A percentile compares a stretch with the other conserved stretches of the same genome.
These are phyloP conservation scores for Chytriomyces sp. DNA, from an alignment of 192 early-diverging fungal genomes.

Conservation along the genomic window DNA sequence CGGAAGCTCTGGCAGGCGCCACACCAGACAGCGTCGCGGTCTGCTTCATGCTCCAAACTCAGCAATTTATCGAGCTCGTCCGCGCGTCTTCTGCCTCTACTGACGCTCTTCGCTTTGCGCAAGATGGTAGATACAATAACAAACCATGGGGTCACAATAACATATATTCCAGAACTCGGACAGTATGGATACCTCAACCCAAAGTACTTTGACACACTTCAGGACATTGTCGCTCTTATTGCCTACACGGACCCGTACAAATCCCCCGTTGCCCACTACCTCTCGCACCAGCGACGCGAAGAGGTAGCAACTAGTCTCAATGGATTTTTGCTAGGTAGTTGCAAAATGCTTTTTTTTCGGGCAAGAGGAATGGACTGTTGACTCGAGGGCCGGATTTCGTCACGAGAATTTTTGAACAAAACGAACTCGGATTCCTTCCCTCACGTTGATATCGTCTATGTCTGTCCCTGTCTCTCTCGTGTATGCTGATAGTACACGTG, in stretches of 20 bases:
- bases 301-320: constrained; percentile 63
- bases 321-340: constrained; percentile 63
- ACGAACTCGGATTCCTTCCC: too few species aligned
- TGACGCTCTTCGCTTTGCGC: constrained; percentile 67
- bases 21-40: constrained; percentile 51
- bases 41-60: constrained; percentile 62
- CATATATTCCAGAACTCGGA: constrained; percentile 42
- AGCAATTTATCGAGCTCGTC: constrained; percentile 67
- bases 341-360: not conserved
- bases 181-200: constrained; percentile 41
- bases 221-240: constrained; percentile 57
- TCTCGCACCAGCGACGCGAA: constrained; percentile 60
- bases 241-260: constrained; percentile 63
- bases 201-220: constrained; percentile 47
- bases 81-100: constrained; percentile 32
- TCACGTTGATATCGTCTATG: not conserved
- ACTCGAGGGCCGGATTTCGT: too few species aligned
- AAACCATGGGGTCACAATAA: too few species aligned
- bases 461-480: too few species aligned
- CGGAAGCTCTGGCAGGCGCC: constrained; percentile 38
- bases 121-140: constrained; percentile 47
- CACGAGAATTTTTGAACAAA: too few species aligned
- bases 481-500: too few species aligned
- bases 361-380: too few species aligned
- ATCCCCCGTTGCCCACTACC: constrained; percentile 54